These are phyloP conservation scores for Talaromyces borbonicus DNA, from an alignment of 495 filamentous ascomycete genomes.

Conservation along the genomic window DNA sequence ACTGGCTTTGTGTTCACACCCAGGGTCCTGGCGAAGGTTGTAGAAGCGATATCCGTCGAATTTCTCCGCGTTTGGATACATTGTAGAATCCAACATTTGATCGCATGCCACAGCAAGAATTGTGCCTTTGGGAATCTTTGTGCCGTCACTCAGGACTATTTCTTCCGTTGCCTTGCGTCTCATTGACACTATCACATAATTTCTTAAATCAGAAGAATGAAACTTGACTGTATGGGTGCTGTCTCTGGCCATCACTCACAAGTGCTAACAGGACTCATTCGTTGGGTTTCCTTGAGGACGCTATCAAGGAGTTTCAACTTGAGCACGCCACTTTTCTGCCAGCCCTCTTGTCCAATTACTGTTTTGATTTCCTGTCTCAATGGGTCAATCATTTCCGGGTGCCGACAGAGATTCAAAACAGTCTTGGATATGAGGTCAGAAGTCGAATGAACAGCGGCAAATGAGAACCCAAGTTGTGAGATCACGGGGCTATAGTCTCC, in stretches of 20 bases:
- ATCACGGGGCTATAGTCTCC: slow-evolving; percentile 13
- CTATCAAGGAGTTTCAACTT: slow-evolving; percentile 38
- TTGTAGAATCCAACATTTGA: slow-evolving; percentile 14
- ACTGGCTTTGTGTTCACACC: slow-evolving; percentile 7
- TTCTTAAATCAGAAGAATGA: background rate
- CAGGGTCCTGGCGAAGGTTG: slow-evolving; percentile 30
- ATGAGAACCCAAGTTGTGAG: slow-evolving; percentile 5
- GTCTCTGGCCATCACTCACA: slow-evolving; percentile 21
- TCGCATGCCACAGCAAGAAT: slow-evolving; percentile 5
- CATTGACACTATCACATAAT: slow-evolving; percentile 3
- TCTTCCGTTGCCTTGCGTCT: slow-evolving; percentile 5
- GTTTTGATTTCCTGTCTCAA: slow-evolving; percentile 30
- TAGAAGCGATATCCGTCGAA: slow-evolving; percentile 48
- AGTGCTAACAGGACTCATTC: slow-evolving; percentile 24
- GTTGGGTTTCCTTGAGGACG: slow-evolving; percentile 33
- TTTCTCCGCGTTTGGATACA: slow-evolving; percentile 21
- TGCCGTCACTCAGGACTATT: slow-evolving; percentile 13
- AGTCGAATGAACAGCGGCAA: slow-evolving; percentile 1
- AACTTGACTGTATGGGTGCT: too few relatives aligned
- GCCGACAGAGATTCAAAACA: background rate
- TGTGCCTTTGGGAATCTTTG: slow-evolving; percentile 12
- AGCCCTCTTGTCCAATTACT: slow-evolving; percentile 25
- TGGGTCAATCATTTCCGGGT: slow-evolving; percentile 16
- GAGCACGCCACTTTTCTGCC: slow-evolving; percentile 26
- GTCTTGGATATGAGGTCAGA: background rate